Percentiles rank a stretch among this genome's conserved stretches.
These are phyloP conservation scores for Aspergillus mulundensis DNA, from an alignment of 495 filamentous ascomycete genomes.

Conservation along the genomic window DNA sequence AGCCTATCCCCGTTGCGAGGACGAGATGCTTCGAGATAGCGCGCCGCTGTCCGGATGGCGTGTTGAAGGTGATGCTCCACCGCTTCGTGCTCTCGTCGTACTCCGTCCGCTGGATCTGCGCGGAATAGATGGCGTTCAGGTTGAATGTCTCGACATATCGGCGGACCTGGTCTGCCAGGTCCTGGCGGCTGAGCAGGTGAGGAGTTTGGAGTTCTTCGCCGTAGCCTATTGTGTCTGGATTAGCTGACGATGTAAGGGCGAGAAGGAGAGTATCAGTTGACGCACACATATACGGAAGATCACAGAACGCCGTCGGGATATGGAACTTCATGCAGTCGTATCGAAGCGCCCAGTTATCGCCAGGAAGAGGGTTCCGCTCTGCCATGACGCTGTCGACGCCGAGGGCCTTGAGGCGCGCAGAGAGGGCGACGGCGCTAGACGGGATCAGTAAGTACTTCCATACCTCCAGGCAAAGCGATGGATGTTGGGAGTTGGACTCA, in stretches of 20 bases:
- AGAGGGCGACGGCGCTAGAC: constrained; percentile 26
- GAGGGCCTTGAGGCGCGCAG: constrained; percentile 34
- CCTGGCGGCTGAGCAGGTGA: constrained; percentile 32
- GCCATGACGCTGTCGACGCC: constrained; percentile 29
- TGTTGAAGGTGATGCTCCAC: neutral
- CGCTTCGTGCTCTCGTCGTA: constrained; percentile 17
- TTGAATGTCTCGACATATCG: constrained; percentile 32
- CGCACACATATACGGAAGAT: constrained; percentile 21
- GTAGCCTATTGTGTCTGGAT: constrained; percentile 12
- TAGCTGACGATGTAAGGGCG: neutral
- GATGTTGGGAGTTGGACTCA: constrained; percentile 3
- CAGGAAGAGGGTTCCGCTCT: constrained; percentile 27
- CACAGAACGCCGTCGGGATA: constrained; percentile 23
- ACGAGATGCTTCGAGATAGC: constrained; percentile 25
- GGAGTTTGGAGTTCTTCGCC: constrained; percentile 20
- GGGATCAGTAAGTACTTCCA: neutral
- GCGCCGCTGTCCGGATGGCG: constrained; percentile 5
- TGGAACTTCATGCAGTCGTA: constrained; percentile 36
- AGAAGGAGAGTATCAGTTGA: neutral
- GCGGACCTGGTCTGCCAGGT: constrained; percentile 31
- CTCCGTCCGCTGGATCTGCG: constrained; percentile 22
- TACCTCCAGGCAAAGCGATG: neutral
- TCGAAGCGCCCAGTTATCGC: constrained; percentile 35
- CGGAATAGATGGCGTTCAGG: constrained; percentile 30
- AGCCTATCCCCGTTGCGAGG: constrained; percentile 29